Base-by-base conservation (phyloP, 768 basidiomycete species). In the Hypsizygus marmoreus region DNA sequence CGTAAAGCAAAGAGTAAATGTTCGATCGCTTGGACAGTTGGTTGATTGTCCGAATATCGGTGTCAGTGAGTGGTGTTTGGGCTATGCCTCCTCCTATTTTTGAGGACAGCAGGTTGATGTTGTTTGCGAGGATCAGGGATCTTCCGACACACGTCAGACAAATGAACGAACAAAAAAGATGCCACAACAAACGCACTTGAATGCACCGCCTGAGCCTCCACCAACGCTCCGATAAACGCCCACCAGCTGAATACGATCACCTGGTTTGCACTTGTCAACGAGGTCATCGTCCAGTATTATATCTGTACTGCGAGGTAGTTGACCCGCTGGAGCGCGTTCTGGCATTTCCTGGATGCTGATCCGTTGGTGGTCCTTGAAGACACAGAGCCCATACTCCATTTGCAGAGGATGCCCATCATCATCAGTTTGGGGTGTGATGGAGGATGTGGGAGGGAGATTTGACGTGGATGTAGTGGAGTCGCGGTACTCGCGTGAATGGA, bases 321-420 rank as follows among this genome's bases (percentile, higher is more conserved):
- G 95, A 22, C 97, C 97, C 33, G 97, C 90, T 19, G 97, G 97
- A 11, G 97, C 95, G 17, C 97, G 84, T 69, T 99, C 97, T 2
- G 97, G 97, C 95, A 99, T 98, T 63, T 99, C 97, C 71, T 99
- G 97, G 51, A 99, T 98, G 65, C 86, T 93, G 62, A 98, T 91
- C 54, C 93, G 84, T 68, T 99, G 97, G 67, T 98, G 92, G 68
- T 99, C 97, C 45, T 91, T 77, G 73, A 97, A 99, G 6, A 88
- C 81, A 61, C 88, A 91, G 52, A 86, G 74, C 4, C 97, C 97
- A 61, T 84, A 98, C 70, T 99, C 97, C 55, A 86, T 97, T 66
- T 93, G 82, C 38, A 99, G 72, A 16, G 81, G 73, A 59, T 84
- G 81, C 2, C 93, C 95, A 42, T 95, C 88, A 31, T 94, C 94